Percentiles rank a stretch among this genome's conserved stretches.
phyloP scores from a whole-genome alignment of 2,329 filamentous ascomycete genomes.

The Diplodia sapinea region DNA sequence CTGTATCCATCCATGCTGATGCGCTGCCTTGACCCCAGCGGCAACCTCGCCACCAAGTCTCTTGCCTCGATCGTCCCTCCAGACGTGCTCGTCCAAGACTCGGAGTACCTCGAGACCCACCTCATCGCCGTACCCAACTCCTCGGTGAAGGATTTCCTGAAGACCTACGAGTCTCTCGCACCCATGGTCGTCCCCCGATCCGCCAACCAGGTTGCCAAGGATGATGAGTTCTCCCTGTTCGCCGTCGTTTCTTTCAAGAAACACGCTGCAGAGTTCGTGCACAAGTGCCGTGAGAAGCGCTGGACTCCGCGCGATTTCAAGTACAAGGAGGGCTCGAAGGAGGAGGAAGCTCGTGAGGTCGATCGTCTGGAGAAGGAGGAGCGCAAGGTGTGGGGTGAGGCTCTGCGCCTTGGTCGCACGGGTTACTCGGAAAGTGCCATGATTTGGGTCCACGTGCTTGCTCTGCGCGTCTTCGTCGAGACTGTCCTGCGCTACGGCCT shows the following conservation, averaged over 20 bases:
- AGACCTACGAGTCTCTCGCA: conserved; percentile 83
- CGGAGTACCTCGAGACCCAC: conserved; percentile 96
- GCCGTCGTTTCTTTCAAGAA: conserved; percentile 95
- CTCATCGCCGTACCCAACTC: conserved; percentile 85
- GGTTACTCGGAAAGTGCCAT: conserved; percentile 96
- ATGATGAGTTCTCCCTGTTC: conserved; percentile 88
- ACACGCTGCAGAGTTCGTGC: conserved; percentile 81
- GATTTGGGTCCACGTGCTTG: conserved; percentile 92
- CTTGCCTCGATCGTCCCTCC: conserved; percentile 83
- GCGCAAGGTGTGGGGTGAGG: conserved; percentile 91
- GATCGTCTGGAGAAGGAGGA: conserved; percentile 83
- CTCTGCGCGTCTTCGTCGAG: conserved; percentile 93
- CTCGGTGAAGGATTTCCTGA: conserved; percentile 84
- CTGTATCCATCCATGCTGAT: neutral
- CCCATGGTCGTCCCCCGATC: conserved; percentile 95
- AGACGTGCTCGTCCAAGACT: conserved; percentile 79
- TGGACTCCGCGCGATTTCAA: conserved; percentile 97
- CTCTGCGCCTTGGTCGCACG: conserved; percentile 82
- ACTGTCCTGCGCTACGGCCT: conserved; percentile 95
- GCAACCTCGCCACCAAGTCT: conserved; percentile 93
- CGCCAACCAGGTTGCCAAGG: conserved; percentile 76
- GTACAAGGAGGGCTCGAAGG: conserved; percentile 85
- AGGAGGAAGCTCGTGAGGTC: conserved; percentile 87
- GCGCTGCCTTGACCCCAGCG: conserved; percentile 56
- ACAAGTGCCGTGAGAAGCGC: conserved; percentile 89